Conservation (phyloP, 768 basidiomycete species). For the Suillus plorans region DNA sequence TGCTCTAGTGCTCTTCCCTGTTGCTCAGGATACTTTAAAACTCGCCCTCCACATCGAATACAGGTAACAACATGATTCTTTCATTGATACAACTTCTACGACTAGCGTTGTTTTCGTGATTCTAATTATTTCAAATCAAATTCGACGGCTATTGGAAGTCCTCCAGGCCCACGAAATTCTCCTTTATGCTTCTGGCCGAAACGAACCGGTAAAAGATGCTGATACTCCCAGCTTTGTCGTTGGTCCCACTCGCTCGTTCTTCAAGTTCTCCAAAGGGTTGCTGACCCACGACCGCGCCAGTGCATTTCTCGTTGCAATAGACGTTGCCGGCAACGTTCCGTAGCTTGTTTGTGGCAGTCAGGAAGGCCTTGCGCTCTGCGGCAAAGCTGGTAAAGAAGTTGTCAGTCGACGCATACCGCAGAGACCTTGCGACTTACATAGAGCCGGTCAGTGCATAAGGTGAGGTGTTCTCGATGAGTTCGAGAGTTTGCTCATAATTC, state of each 20-base stretch:
- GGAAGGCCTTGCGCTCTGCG: conserved; percentile 73
- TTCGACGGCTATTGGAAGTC: conserved; percentile 89
- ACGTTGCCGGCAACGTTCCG: conserved; percentile 94
- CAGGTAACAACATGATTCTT: neutral
- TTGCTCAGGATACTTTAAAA: neutral
- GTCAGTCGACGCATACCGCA: conserved; percentile 13
- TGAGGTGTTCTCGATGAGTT: conserved; percentile 84
- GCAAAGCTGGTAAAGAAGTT: conserved; percentile 61
- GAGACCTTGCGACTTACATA: conserved; percentile 58
- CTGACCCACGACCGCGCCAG: conserved; percentile 93
- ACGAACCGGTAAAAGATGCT: conserved; percentile 79
- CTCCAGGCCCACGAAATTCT: conserved; percentile 86
- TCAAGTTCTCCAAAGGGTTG: conserved; percentile 88
- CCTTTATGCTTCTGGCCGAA: conserved; percentile 91
- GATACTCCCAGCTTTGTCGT: conserved; percentile 95
- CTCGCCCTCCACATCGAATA: neutral
- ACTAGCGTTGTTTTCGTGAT: neutral
- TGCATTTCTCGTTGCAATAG: conserved; percentile 98
- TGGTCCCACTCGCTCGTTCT: conserved; percentile 88
- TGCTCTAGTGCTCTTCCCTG: neutral
- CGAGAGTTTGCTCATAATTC: conserved; percentile 85
- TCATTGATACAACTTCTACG: neutral
- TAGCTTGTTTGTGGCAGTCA: conserved; percentile 77
- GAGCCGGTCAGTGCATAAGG: conserved; percentile 93
- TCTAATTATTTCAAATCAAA: conserved; percentile 44